A percentile compares a stretch with the other conserved stretches of the same genome.
Conservation (phyloP, 805 yeast species). For the Schwanniomyces vanrijiae region DNA sequence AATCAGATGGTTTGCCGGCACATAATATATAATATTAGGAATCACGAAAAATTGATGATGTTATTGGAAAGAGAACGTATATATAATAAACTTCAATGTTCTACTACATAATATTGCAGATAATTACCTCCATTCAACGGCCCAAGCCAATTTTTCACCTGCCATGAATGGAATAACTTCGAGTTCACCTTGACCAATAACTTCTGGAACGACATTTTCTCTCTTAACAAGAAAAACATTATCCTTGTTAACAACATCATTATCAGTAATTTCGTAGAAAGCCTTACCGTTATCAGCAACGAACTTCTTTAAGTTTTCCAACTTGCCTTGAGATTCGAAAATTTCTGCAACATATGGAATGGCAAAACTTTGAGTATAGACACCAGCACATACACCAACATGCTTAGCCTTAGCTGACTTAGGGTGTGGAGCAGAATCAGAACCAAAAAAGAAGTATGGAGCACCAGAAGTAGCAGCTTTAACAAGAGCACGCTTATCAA, state of each 20-base stretch:
- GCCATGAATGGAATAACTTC: conserved; percentile 81
- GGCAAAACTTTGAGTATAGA: conserved; percentile 84
- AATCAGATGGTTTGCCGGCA: no score
- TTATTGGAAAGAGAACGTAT: no score
- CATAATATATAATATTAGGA: no score
- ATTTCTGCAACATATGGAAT: conserved; percentile 83
- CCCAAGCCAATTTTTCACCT: conserved; percentile 72
- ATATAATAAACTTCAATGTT: no score
- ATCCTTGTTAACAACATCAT: conserved; percentile 40
- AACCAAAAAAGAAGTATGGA: conserved; percentile 92
- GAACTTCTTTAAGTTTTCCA: conserved; percentile 69
- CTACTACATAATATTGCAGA: neutral
- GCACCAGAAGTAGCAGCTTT: conserved; percentile 89
- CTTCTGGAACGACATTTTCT: conserved; percentile 58
- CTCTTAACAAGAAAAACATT: conserved; percentile 57
- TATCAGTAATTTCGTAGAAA: conserved; percentile 63
- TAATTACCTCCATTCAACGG: conserved; percentile 64
- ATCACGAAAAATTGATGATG: no score
- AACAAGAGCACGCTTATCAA: conserved; percentile 76
- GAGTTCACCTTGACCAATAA: conserved; percentile 44
- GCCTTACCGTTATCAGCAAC: conserved; percentile 70
- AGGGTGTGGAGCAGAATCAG: conserved; percentile 98
- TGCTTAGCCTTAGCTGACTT: conserved; percentile 72
- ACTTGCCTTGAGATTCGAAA: conserved; percentile 63
- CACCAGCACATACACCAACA: conserved; percentile 96